Percentiles rank a stretch among this genome's conserved stretches.
Conservation (phyloP, 148 eudicot species). For the Amaranthus cruentus region DNA sequence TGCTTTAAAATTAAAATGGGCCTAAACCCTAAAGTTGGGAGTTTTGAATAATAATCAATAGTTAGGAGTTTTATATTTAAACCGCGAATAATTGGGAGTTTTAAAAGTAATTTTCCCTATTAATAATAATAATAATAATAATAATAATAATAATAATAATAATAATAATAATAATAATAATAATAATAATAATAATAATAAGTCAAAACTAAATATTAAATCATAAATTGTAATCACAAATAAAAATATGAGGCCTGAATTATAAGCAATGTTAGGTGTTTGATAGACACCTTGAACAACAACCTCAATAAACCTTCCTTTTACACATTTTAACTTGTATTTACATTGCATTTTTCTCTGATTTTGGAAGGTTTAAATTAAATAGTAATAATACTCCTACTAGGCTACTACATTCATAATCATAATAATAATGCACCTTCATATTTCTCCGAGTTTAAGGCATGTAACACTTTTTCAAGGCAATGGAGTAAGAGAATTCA, state of each 20-base stretch:
- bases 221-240: not conserved
- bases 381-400: too few relatives aligned
- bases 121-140: too few relatives aligned
- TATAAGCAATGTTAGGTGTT: constrained; percentile 82
- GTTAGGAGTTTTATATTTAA: too few relatives aligned
- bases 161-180: not conserved
- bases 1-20: too few relatives aligned
- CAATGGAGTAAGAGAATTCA: constrained; percentile 74
- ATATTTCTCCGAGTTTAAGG: constrained; percentile 91
- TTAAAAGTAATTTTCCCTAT: too few relatives aligned
- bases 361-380: too few relatives aligned
- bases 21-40: too few relatives aligned
- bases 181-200: not conserved
- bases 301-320: constrained; percentile 27
- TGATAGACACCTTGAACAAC: constrained; percentile 58
- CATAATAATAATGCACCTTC: constrained; percentile 63
- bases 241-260: constrained; percentile 34
- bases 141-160: too few relatives aligned
- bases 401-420: too few relatives aligned
- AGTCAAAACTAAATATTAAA: not conserved
- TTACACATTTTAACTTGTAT: constrained; percentile 27
- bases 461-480: constrained; percentile 73
- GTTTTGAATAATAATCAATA: too few relatives aligned
- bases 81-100: too few relatives aligned
- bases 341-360: constrained; percentile 6